A percentile compares a stretch with the other conserved stretches of the same genome.
phyloP scores from a whole-genome alignment of 176 grass and related monocot genomes.

The Lolium rigidum region DNA sequence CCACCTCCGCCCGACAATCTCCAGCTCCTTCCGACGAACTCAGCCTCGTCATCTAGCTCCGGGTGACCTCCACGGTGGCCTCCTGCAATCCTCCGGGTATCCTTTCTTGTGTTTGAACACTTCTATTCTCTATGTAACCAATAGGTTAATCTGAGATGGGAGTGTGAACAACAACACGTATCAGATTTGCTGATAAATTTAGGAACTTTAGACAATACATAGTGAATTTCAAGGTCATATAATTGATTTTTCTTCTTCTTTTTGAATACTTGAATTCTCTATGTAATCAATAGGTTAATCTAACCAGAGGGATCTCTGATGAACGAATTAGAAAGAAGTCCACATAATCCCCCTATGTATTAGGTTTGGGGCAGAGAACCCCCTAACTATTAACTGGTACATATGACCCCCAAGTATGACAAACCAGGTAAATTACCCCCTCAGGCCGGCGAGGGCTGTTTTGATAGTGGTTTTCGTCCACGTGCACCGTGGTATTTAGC shows the following conservation, averaged over 20 bases:
- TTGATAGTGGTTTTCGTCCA: no score
- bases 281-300: not conserved
- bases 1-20: not conserved
- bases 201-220: not conserved
- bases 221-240: not conserved
- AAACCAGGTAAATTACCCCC: no score
- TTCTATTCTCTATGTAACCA: not conserved
- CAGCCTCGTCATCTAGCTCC: not conserved
- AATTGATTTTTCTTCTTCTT: not conserved
- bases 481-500: no score
- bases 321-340: not conserved
- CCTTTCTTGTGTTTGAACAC: not conserved
- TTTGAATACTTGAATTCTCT: conserved; percentile 15
- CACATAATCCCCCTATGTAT: no score
- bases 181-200: not conserved
- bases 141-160: not conserved
- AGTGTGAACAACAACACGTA: no score
- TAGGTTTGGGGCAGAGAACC: no score
- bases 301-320: not conserved
- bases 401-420: no score
- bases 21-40: not conserved
- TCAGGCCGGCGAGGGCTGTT: no score
- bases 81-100: not conserved
- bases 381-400: no score
- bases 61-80: not conserved